Conservation (phyloP, 495 filamentous ascomycete genomes). For the Trichoderma erinaceum region DNA sequence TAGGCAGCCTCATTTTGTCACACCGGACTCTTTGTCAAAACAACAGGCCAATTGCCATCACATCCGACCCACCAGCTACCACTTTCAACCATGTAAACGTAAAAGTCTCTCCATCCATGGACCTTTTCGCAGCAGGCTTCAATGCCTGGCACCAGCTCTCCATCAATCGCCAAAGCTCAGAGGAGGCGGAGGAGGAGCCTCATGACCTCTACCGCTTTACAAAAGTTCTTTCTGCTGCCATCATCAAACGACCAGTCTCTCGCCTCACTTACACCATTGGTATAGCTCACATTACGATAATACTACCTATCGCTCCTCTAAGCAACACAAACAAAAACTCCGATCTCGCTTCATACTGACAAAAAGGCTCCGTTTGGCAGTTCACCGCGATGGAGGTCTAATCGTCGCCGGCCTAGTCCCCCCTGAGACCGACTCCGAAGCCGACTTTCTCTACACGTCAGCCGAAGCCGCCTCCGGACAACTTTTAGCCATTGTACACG, state of each 20-base stretch:
- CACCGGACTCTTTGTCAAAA: not conserved
- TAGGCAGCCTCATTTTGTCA: not conserved
- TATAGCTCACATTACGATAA: slow-evolving; percentile 17
- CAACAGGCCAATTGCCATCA: not conserved
- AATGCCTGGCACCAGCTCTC: slow-evolving; percentile 46
- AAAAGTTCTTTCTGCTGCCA: slow-evolving; percentile 29
- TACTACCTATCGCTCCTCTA: not conserved
- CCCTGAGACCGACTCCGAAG: not conserved
- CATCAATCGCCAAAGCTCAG: slow-evolving; percentile 21
- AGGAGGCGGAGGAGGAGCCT: slow-evolving; percentile 27
- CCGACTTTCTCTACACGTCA: slow-evolving; percentile 19
- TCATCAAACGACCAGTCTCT: slow-evolving; percentile 25
- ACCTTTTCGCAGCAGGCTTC: slow-evolving; percentile 45
- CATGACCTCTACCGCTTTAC: slow-evolving; percentile 37
- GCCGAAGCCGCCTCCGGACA: slow-evolving; percentile 26
- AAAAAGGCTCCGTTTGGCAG: not conserved
- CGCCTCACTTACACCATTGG: slow-evolving; percentile 36
- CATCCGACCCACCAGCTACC: not conserved
- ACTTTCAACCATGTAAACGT: not conserved
- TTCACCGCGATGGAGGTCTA: not conserved
- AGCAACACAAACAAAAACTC: not conserved
- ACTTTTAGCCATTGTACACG: not conserved
- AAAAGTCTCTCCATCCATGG: slow-evolving; percentile 26
- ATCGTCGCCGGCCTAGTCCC: not conserved
- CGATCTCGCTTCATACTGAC: not conserved